Base-by-base conservation (phyloP, 1,284 basidiomycete species). In the Pyrrhoderma lamaoense region DNA sequence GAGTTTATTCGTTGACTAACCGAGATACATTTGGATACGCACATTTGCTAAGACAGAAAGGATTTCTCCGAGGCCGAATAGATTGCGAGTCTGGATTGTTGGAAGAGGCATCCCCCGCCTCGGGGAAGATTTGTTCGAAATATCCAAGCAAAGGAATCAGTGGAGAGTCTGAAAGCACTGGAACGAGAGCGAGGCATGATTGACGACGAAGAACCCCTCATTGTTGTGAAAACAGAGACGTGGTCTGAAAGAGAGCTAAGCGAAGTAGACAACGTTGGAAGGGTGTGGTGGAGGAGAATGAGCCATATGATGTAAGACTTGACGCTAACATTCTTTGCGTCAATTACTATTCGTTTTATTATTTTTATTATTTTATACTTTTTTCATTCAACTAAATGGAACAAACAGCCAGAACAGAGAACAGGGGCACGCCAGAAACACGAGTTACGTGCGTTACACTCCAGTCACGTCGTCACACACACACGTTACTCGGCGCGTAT, bases 21-120 rank as follows among this genome's bases (percentile, higher is more conserved):
- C 16, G 21, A 22, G 38, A 14, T 38, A 18, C 48, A 52, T 38
- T 4, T 5, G 14, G 21, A 35, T 53, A 69, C 80, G 49, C 68
- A 85, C 85, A 57, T 85, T 89, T n/a, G 82, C 70, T 18, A 91
- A 64, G 14, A 89, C 88, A 16, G 77, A 74, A 37, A 90, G 65
- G 53, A 90, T 79, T 57, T 90, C 87, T 49, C 83, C 77, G 68
- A 90, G 73, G 18, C 88, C 86, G 58, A 90, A 90, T 59, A 89
- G 79, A 57, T 81, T 81, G 50, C 85, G 71, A 60, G 78, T 80
- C 59, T 77, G 77, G 47, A 77, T 67, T 61, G 81, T 77, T 11
- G 78, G 76, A 55, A 82, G 67, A 50, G 74, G 76, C 49, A 78
- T 80, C 51, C 73, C 74, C 53, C 80, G 71, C 60, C 75, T 71